A percentile compares a stretch with the other conserved stretches of the same genome.
Conservation (phyloP, 2,329 filamentous ascomycete species). For the Hymenoscyphus fraxineus region DNA sequence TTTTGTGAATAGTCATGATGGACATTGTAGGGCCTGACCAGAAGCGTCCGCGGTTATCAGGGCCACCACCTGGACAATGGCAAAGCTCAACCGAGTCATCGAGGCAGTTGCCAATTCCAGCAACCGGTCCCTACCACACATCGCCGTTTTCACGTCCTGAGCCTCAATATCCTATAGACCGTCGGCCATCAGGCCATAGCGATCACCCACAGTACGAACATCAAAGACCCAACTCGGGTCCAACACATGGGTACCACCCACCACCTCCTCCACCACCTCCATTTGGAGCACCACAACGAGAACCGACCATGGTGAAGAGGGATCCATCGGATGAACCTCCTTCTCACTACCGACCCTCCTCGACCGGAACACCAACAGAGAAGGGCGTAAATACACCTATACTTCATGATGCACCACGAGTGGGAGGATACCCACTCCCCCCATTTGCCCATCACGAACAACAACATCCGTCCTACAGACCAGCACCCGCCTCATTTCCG, state of each 20-base stretch:
- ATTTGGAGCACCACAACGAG: slow-evolving; percentile 43
- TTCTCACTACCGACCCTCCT: slow-evolving; percentile 36
- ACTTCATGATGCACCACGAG: slow-evolving; percentile 26
- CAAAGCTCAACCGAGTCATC: slow-evolving; percentile 45
- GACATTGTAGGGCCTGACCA: slow-evolving; percentile 55
- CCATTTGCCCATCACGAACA: slow-evolving; percentile 23
- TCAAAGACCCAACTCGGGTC: slow-evolving; percentile 29
- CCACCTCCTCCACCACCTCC: slow-evolving; percentile 34
- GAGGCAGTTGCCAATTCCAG: slow-evolving; percentile 38
- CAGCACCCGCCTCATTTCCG: slow-evolving; percentile 19
- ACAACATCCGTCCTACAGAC: slow-evolving; percentile 18
- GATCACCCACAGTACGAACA: slow-evolving; percentile 49
- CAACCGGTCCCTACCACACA: slow-evolving; percentile 28
- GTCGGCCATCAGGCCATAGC: slow-evolving; percentile 51
- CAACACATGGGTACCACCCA: slow-evolving; percentile 28
- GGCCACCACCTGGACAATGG: slow-evolving; percentile 40
- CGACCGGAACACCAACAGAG: slow-evolving; percentile 29
- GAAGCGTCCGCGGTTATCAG: slow-evolving; percentile 56
- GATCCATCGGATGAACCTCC: slow-evolving; percentile 40
- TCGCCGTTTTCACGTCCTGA: slow-evolving; percentile 32
- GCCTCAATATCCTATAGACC: slow-evolving; percentile 44
- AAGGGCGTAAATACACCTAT: slow-evolving; percentile 26
- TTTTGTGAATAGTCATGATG: slow-evolving; percentile 46
- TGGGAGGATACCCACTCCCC: slow-evolving; percentile 16
- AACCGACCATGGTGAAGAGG: slow-evolving; percentile 51